These are phyloP conservation scores for Phascolomyces articulosus DNA, from an alignment of 371 early-diverging fungal genomes.

Conservation along the genomic window DNA sequence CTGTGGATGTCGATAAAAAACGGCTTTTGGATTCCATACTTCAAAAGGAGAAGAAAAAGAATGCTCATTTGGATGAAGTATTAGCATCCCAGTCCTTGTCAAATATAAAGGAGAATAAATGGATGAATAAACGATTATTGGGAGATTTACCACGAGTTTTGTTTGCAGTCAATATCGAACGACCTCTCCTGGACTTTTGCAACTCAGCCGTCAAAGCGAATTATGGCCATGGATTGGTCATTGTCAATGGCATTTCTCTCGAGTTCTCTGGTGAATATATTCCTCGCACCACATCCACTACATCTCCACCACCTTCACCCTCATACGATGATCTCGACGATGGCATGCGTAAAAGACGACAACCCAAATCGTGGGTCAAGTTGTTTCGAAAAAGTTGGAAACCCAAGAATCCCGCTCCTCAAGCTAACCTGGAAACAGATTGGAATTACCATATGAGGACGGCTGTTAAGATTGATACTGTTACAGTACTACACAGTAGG, in stretches of 20 bases:
- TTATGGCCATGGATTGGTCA: conserved; percentile 11
- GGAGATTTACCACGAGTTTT: conserved; percentile 21
- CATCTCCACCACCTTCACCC: conserved; percentile 13
- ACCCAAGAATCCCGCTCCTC: background rate
- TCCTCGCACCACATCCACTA: conserved; percentile 9
- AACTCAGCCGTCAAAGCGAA: conserved; percentile 7
- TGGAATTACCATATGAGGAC: conserved; percentile 1
- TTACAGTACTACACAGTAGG: conserved; percentile 15
- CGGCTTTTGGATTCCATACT: background rate
- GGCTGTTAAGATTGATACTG: background rate
- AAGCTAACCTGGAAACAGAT: conserved; percentile 1
- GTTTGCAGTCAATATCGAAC: conserved; percentile 14
- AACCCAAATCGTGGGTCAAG: conserved; percentile 36
- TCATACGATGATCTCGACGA: conserved; percentile 5
- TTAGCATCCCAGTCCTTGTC: background rate
- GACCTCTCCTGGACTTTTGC: conserved; percentile 19
- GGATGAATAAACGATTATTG: background rate
- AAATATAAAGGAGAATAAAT: background rate
- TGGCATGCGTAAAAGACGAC: conserved; percentile 21
- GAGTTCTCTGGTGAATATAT: conserved; percentile 26
- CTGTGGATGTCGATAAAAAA: conserved; percentile 10
- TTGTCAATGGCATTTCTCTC: conserved; percentile 14
- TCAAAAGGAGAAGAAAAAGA: background rate
- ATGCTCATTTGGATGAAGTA: background rate
- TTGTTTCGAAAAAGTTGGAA: conserved; percentile 39